A percentile compares a stretch with the other conserved stretches of the same genome.
Evolutionary conservation across 2,329 filamentous ascomycete species (phyloP).

Genomic region (Clonostachys solani): DNA sequence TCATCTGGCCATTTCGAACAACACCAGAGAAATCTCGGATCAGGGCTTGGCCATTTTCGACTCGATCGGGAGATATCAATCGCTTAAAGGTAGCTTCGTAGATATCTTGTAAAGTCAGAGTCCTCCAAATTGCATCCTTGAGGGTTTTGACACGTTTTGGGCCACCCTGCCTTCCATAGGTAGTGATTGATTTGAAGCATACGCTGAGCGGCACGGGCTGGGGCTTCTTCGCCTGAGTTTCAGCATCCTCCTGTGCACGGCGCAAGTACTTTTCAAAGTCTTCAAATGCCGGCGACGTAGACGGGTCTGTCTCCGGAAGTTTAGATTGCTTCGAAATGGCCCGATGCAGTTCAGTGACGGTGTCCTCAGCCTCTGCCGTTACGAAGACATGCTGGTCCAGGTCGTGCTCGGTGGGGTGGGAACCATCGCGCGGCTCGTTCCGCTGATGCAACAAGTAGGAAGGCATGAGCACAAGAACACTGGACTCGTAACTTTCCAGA

Average conservation of each 20-base stretch:
- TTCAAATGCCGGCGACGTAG: neutral
- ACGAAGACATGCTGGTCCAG: neutral
- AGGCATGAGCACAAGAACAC: neutral
- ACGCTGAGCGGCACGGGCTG: conserved; percentile 3
- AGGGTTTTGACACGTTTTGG: conserved; percentile 2
- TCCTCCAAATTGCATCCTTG: conserved; percentile 6
- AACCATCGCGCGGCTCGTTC: neutral
- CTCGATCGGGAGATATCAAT: conserved; percentile 1
- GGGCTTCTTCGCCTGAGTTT: neutral
- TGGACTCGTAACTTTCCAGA: too few relatives aligned
- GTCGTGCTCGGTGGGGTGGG: neutral
- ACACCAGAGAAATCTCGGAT: conserved; percentile 6
- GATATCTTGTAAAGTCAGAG: conserved; percentile 5
- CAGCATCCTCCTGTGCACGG: neutral
- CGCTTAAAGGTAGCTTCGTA: conserved; percentile 5
- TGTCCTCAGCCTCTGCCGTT: neutral
- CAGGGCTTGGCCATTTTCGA: conserved; percentile 4
- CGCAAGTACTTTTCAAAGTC: conserved; percentile 3
- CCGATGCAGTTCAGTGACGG: neutral
- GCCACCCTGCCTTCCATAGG: conserved; percentile 3
- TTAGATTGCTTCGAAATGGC: neutral
- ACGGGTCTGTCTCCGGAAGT: neutral
- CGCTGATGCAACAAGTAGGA: neutral
- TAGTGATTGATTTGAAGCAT: conserved; percentile 5
- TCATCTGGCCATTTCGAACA: conserved; percentile 5